Conservation (phyloP, 371 early-diverging fungal species). For the Rhizopus stolonifer region DNA sequence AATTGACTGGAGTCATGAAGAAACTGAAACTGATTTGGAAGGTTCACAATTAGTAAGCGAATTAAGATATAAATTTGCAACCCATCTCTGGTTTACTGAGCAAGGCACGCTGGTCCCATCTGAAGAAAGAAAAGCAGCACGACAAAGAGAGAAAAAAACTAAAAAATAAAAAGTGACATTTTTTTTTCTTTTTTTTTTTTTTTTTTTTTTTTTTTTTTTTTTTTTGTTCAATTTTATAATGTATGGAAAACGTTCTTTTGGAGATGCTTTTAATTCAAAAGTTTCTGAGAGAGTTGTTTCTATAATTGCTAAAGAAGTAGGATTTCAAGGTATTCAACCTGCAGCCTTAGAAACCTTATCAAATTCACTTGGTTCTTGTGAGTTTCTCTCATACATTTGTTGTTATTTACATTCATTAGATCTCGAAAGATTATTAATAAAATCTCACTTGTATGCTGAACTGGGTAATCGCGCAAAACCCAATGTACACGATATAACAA, state of each 20-base stretch:
- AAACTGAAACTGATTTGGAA: constrained; percentile 2
- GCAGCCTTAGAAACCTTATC: constrained; percentile 48
- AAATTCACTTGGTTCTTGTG: constrained; percentile 49
- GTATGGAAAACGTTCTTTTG: constrained; percentile 14
- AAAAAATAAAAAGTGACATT: neutral
- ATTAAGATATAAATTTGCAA: constrained; percentile 26
- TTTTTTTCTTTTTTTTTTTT: neutral
- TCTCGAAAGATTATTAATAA: constrained; percentile 46
- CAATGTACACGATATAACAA: constrained; percentile 53
- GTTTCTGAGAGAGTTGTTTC: constrained; percentile 29
- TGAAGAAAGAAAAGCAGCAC: constrained; percentile 15
- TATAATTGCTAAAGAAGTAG: constrained; percentile 39
- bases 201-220: neutral
- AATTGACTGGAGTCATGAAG: constrained; percentile 32
- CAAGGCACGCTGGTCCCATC: constrained; percentile 19
- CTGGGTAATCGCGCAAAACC: constrained; percentile 55
- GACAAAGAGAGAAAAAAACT: constrained; percentile 18
- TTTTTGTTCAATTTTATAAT: constrained; percentile 1
- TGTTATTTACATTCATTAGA: constrained; percentile 40
- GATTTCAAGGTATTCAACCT: constrained; percentile 50
- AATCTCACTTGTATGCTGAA: constrained; percentile 53
- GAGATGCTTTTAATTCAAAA: constrained; percentile 17
- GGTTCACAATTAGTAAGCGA: constrained; percentile 23
- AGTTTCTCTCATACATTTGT: constrained; percentile 2
- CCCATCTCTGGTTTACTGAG: constrained; percentile 29